Base-by-base conservation (phyloP, 2,329 filamentous ascomycete species). In the Orbilia ellipsospora region DNA sequence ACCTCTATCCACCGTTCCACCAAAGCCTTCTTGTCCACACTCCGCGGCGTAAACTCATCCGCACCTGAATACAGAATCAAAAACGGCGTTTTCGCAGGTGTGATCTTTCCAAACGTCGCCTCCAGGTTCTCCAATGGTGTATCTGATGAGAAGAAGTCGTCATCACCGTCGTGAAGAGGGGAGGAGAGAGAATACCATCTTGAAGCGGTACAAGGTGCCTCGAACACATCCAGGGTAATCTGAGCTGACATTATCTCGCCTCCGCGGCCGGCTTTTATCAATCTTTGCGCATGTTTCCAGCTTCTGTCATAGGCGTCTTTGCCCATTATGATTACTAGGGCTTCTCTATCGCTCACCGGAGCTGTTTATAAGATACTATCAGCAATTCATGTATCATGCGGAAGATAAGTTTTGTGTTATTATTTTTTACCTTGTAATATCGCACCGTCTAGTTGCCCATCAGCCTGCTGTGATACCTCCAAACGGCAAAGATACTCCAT, bases 121-220 rank as follows among this genome's bases (percentile, higher is more conserved):
- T 82, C 80, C 5, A 93, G 83, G 16, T 85, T 84, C 36, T 87
- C 84, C 50, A 88, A 86, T 0, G 84, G 82, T n/a, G 95, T 83
- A 80, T 95, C 91, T 1, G 88, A 89, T n/a, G 91, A 94, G 83
- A 96, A 97, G 80, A 91, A 92, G 81, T 97, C 94, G 81, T 97
- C 94, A 72, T 92, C 90, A 8, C 90, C 91, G 4, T 88, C 85
- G 60, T 84, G 82, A 55, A 84, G 83, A 0, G 87, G 87, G 20
- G 85, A 87, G 0, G 86, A 83, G 5, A 91, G 82, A 55, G 87
- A 88, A 42, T 89, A 80, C 81, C 88, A 90, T 50, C 89, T 81
- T 54, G 83, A 83, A 6, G 89, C 87, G n/a, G 83, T 86, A 3
- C 90, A 82, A 0, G 87, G 86, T 0, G 83, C 83, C 1, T 79